Percentiles rank a stretch among this genome's conserved stretches.
Evolutionary conservation across 164 flowering plant genomes (phyloP).

Genomic region (Buxus sempervirens): DNA sequence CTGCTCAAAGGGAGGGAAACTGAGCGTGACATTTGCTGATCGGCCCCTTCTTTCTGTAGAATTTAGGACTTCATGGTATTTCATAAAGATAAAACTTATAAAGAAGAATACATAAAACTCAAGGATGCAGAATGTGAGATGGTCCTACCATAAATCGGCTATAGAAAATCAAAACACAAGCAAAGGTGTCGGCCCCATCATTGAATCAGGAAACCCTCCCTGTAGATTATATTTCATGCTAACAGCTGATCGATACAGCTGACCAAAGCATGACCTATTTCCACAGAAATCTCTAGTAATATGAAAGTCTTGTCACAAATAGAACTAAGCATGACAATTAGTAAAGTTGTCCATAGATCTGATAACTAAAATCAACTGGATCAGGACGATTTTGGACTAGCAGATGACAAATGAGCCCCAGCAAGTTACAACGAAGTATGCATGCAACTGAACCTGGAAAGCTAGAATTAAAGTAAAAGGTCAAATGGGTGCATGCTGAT

Average conservation of each 20-base stretch:
- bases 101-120: background rate
- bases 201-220: too few relatives aligned
- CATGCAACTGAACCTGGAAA: too few relatives aligned
- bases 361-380: background rate
- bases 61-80: background rate
- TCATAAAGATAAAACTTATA: background rate
- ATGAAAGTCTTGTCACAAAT: too few relatives aligned
- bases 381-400: background rate
- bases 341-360: too few relatives aligned
- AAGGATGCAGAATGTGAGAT: too few relatives aligned
- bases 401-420: too few relatives aligned
- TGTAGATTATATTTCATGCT: too few relatives aligned
- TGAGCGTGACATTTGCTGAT: constrained; percentile 51
- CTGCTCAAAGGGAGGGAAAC: constrained; percentile 58
- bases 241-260: background rate
- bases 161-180: background rate
- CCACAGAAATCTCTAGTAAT: too few relatives aligned
- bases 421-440: too few relatives aligned
- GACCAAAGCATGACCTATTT: background rate
- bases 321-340: too few relatives aligned
- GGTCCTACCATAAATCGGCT: background rate
- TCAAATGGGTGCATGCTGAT: too few relatives aligned
- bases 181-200: background rate
- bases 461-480: too few relatives aligned
- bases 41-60: constrained; percentile 44